Evolutionary conservation across 2,329 filamentous ascomycete species (phyloP), one percentile per base, ranked within the genome.

Genomic region (Botrytis deweyae): DNA sequence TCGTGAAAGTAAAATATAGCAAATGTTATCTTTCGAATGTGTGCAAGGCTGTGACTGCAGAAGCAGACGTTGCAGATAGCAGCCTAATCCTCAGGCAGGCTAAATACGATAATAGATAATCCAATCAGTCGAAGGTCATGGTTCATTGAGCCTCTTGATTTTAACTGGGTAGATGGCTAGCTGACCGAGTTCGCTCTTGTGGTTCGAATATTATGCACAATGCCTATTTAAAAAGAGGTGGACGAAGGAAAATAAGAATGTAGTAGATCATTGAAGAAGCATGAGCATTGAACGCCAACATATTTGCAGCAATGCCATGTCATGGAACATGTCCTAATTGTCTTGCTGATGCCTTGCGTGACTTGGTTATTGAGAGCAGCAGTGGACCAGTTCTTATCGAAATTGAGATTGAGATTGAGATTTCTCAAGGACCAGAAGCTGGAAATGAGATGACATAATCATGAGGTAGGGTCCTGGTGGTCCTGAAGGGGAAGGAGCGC

Each of bases 141-240:
- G n/a, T 29, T 55, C 52, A 55, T 55, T 29, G 52, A 55, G n/a
- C n/a, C 52, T 55, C 52, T 29, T 29, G 7, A 3, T 29, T 55
- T 55, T 55, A 7, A 55, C 14, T 4, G 14, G 52, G 6, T 4
- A 25, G 22, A 52, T n/a, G 3, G 25, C 52, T 29, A n/a, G n/a
- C n/a, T 55, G n/a, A 55, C n/a, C 52, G 14, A 55, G n/a, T 8
- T 55, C 14, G 25, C 25, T 52, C 49, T 52, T 52, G 49, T 52
- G 49, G 25, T 14, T 52, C n/a, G 49, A n/a, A n/a, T n/a, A 12
- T 52, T 12, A 25, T 52, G 49, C 25, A n/a, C 14, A 25, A 7
- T 52, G 49, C 49, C 0, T 3, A 20, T 6, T n/a, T 0, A 5
- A 14, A 7, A 52, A 4, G 12, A 5, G 49, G 14, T n/a, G 49